A percentile compares a stretch with the other conserved stretches of the same genome.
These are phyloP conservation scores for Clausena lansium DNA, from an alignment of 345 rosid species.

Conservation along the genomic window DNA sequence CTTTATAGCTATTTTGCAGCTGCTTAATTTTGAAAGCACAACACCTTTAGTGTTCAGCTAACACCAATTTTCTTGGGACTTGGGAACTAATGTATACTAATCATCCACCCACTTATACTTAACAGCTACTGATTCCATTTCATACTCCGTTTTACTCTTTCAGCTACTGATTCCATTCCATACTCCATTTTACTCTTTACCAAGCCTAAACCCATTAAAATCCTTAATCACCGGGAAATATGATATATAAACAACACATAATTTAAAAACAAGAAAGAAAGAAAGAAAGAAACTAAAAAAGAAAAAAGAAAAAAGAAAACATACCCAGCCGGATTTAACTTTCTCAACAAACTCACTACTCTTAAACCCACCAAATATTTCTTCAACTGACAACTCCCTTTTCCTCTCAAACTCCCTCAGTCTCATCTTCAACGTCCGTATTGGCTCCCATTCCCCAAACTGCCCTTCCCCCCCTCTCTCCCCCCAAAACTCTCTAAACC, in stretches of 20 bases:
- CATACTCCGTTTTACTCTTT: neutral
- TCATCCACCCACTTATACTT: neutral
- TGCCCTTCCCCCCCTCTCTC: conserved; percentile 42
- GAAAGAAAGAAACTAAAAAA: neutral
- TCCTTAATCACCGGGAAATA: neutral
- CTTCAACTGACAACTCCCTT: conserved; percentile 44
- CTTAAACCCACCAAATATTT: conserved; percentile 68
- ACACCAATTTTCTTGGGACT: neutral
- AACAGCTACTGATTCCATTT: neutral
- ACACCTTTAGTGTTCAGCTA: neutral
- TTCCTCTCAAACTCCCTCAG: conserved; percentile 82
- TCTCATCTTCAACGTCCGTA: conserved; percentile 65
- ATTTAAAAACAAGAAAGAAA: neutral
- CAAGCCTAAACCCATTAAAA: neutral
- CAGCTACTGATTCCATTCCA: neutral
- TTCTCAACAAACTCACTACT: conserved; percentile 77
- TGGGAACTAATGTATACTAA: neutral
- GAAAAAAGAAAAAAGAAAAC: neutral
- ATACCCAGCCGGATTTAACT: conserved; percentile 85
- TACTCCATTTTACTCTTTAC: neutral
- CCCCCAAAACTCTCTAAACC: conserved; percentile 51
- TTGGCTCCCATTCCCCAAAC: conserved; percentile 76
- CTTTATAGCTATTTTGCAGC: neutral
- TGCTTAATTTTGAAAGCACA: neutral
- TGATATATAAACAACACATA: no score